phyloP scores from a whole-genome alignment of 1,284 basidiomycete species.

The Heterobasidion parviporum region DNA sequence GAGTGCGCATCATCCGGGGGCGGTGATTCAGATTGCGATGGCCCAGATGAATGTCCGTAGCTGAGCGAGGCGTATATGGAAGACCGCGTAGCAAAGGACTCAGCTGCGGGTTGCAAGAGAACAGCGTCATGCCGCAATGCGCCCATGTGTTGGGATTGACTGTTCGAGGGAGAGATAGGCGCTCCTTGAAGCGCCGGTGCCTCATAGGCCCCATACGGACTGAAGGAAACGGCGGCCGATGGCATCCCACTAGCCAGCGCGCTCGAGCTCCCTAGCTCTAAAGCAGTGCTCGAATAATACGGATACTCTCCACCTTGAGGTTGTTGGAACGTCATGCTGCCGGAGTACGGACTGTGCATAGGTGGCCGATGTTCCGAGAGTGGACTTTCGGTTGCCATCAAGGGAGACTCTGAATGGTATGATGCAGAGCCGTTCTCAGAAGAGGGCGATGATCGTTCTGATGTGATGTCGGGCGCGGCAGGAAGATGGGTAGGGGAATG shows the following conservation, averaged over 20 bases:
- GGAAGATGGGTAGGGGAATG: neutral
- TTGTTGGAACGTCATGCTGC: neutral
- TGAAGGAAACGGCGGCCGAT: neutral
- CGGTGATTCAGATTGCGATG: neutral
- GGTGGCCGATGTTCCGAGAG: conserved; percentile 1
- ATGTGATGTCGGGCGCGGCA: neutral
- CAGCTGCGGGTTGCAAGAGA: neutral
- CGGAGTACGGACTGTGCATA: neutral
- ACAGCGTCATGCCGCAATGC: neutral
- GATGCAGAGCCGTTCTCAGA: neutral
- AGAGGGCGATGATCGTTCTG: neutral
- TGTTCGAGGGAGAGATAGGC: neutral
- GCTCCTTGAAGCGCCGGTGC: neutral
- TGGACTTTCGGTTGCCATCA: neutral
- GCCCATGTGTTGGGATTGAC: neutral
- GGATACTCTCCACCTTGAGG: neutral
- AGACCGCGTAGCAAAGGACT: neutral
- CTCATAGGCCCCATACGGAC: neutral
- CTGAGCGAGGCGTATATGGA: neutral
- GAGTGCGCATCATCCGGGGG: neutral
- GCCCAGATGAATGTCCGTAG: neutral
- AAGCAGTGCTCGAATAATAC: neutral
- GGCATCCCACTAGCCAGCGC: neutral
- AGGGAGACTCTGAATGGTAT: neutral
- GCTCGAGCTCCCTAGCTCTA: neutral